Base-by-base conservation (phyloP, 192 early-diverging fungal species). In the Pilobolus umbonatus region DNA sequence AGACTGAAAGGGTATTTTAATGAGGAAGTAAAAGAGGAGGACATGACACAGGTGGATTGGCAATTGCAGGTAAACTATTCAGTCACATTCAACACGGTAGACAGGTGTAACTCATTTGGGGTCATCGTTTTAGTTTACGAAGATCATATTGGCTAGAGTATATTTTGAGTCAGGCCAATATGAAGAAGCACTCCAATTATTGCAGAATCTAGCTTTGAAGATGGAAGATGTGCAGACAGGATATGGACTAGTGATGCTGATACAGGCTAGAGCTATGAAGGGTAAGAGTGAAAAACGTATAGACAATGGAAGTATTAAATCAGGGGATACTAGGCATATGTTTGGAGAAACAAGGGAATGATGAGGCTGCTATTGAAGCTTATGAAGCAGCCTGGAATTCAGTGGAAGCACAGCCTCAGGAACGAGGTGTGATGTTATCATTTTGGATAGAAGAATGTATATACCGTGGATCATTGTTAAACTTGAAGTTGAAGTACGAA, bases 191-290 rank as follows among this genome's bases (percentile, higher is more conserved):
- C 35, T 79, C 0, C 57, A 68, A 36, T 36, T 59, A 28, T 66
- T 83, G 3, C 24, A 54, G 12, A 31, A 69, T 36, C 51, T 54
- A 21, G 63, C 72, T 26, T 62, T 79, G 36, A 61, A 67, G 3
- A 65, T 73, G 31, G 56, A 63, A 26, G 60, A 64, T 15, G 21
- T 74, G 14, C 44, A 66, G 0, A 51, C 75, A 6, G 85, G 77
- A 12, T 86, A 88, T 50, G 66, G 60, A 9, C 75, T 81, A 61
- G 80, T 82, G 35, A 60, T 88, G 29, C 61, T 81, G 14, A 62
- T 84, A 42, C 69, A 75, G 34, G 73, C 74, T 42, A 62, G 78
- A 57, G 74, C 78, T 14, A 78, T 86, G 66, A 83, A 76, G 55
- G n/a, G n/a, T n/a, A n/a, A n/a, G n/a, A n/a, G n/a, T n/a, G n/a